phyloP scores from a whole-genome alignment of 1,284 basidiomycete species.

The Pseudozyma tsukubaensis region DNA sequence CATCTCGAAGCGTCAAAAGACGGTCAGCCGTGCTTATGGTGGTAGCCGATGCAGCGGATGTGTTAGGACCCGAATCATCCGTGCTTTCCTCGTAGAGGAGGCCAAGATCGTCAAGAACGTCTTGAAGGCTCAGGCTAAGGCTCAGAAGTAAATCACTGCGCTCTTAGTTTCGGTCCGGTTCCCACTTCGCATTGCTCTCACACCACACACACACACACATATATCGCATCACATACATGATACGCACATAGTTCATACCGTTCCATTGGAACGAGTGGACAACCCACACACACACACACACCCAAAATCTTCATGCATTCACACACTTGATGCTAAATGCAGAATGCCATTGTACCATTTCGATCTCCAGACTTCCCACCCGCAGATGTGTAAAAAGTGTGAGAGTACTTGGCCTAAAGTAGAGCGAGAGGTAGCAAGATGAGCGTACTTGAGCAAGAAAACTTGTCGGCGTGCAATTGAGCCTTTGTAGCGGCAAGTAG shows the following conservation, averaged over 20 bases:
- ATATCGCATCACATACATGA: background rate
- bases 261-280: too few relatives aligned
- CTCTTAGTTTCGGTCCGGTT: background rate
- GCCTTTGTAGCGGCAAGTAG: too few relatives aligned
- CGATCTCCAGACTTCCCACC: too few relatives aligned
- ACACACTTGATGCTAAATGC: too few relatives aligned
- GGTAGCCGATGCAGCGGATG: conserved; percentile 66
- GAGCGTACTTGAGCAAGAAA: too few relatives aligned
- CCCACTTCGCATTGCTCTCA: background rate
- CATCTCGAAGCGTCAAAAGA: conserved; percentile 66
- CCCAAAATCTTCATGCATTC: too few relatives aligned
- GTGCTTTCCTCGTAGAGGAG: conserved; percentile 99
- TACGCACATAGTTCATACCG: background rate
- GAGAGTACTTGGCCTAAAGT: too few relatives aligned
- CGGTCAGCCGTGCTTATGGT: conserved; percentile 67
- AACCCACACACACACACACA: too few relatives aligned
- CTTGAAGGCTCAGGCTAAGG: conserved; percentile 82
- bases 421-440: too few relatives aligned
- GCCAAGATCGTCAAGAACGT: conserved; percentile 99
- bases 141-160: conserved; percentile 30
- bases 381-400: too few relatives aligned
- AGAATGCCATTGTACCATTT: too few relatives aligned
- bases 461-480: too few relatives aligned
- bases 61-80: conserved; percentile 77
- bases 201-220: conserved; percentile 4